Base-by-base conservation (phyloP, 768 basidiomycete species). In the Tephrocybe sp. region DNA sequence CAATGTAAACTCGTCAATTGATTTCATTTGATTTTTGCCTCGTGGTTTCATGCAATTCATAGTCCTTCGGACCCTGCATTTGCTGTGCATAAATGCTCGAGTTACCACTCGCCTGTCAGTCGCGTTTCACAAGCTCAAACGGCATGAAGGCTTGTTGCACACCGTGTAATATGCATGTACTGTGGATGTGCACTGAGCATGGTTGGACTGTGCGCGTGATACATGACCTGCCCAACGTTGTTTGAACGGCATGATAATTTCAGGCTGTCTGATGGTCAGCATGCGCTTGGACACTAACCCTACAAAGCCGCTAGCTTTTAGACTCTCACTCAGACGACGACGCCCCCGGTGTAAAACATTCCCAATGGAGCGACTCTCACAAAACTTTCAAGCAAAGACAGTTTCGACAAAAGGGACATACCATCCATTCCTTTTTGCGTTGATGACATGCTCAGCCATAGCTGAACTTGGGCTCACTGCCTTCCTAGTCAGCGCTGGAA, bases 381-480 rank as follows among this genome's bases (percentile, higher is more conserved):
- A 19, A 38, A n/a, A 33, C 33, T 45, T 33, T 53, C 5, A 54
- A 48, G 26, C 55, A 59, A 44, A 76, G 10, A 16, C 22, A 72
- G 72, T 65, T 74, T 33, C 70, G 69, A 53, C 76, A 57, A 75
- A 76, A 61, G 72, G 77, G 5, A 74, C 78, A 56, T 84, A 83
- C 53, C 82, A 84, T 52, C 83, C 83, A 1, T 74, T 83, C 54
- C 68, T 84, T 36, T 85, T 85, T 55, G 66, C 75, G 10, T 68
- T 88, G 62, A 86, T 91, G 71, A 76, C 82, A 7, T 70, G 86
- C 39, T 79, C 75, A 41, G 85, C 81, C 20, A 74, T 87, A 64
- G 81, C 85, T 16, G 87, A 91, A 65, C 76, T 90, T 46, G 86
- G 84, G 45, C 78, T 92, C 47, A 82, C 85, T 14, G 80, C 84